Evolutionary conservation across 2,329 filamentous ascomycete genomes (phyloP), one percentile per base, ranked within the genome.

Genomic region (Seiridium unicorne): DNA sequence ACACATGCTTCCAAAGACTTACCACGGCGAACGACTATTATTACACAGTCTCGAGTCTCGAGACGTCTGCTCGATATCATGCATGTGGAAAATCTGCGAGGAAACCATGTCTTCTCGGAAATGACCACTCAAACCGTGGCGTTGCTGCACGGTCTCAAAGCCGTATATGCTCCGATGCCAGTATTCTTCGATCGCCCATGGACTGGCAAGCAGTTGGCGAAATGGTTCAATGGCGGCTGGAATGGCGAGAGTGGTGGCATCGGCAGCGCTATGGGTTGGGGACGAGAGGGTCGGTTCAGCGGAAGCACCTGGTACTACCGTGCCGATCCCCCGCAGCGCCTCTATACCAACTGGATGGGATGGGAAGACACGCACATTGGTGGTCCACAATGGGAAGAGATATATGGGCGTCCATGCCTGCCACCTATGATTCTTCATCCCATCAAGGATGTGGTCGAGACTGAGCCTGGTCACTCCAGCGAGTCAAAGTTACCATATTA

Each of bases 181-280:
- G 85, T 93, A 51, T 93, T 88, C 73, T 91, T 92, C 68, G 90
- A 94, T 73, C 85, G 90, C 62, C 84, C 89, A 55, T 93, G 89
- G 89, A 75, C 76, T 36, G 78, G 81, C 2, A 73, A 77, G 36
- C 81, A 81, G 61, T 71, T 88, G 35, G 79, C 80, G 36, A 79
- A 78, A 62, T 87, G 81, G 80, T 87, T 88, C 73, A 88, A 88
- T 62, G 81, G 83, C 7, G 85, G 85, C 1, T 77, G 79, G 5
- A 79, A 79, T 6, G 84, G 83, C 6, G 79, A 82, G 62, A 79
- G 78, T 44, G 84, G 85, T 56, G 80, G 82, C 18, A 74, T 79
- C 34, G 82, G 81, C 57, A 85, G 81, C 60, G 80, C 84, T 44
- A 85, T 85, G 76, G 83, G 83, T 32, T 85, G 82, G 83, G 84